Conservation (phyloP, 768 basidiomycete species). For the Scleroderma citrinum region DNA sequence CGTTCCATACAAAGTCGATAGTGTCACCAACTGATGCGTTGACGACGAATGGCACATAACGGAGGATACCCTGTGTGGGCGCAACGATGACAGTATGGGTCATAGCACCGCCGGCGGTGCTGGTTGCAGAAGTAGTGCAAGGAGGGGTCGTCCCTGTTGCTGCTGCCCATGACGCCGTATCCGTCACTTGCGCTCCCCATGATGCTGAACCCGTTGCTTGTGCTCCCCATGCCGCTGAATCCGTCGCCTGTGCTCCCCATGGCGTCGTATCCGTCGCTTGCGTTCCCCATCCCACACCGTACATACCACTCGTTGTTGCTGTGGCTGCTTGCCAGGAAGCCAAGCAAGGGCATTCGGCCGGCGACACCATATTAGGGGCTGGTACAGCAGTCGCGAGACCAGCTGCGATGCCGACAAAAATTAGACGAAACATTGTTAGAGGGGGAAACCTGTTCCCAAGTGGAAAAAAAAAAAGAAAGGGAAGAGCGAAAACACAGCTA, state of each 20-base stretch:
- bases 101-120: conserved; percentile 37
- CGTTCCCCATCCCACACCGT: no score
- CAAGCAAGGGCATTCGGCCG: not conserved
- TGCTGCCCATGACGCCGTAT: conserved; percentile 43
- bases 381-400: not conserved
- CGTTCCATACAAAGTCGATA: conserved; percentile 71
- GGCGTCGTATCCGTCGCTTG: not conserved
- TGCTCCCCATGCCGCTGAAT: not conserved
- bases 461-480: not conserved
- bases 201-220: not conserved
- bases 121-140: conserved; percentile 13
- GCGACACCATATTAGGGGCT: not conserved
- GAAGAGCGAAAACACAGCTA: not conserved
- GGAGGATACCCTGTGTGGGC: conserved; percentile 68
- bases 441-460: not conserved
- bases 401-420: not conserved
- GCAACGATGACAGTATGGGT: conserved; percentile 78
- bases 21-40: conserved; percentile 77
- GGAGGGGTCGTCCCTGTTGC: conserved; percentile 24
- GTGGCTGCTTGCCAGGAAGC: no score
- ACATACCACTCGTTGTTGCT: no score
- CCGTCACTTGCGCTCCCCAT: not conserved
- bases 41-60: conserved; percentile 68
- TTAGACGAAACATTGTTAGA: not conserved
- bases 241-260: not conserved